Conservation (phyloP, 2,329 filamentous ascomycete species). For the Calycina marina region DNA sequence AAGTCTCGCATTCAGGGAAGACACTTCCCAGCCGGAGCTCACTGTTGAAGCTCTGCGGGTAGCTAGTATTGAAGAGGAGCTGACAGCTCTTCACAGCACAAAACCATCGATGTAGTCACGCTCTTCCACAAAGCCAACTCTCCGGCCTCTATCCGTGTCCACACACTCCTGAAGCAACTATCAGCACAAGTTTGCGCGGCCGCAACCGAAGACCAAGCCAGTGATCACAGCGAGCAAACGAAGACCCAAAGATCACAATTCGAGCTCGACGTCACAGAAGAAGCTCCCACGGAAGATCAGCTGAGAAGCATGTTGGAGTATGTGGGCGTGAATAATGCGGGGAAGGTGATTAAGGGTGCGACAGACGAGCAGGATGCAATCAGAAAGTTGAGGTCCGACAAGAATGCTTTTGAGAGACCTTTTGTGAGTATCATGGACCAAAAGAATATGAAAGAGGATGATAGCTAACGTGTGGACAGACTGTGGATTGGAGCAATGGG, state of each 20-base stretch:
- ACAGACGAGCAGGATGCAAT: constrained; percentile 62
- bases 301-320: constrained; percentile 75
- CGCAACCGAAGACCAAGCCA: constrained; percentile 62
- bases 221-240: constrained; percentile 46
- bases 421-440: constrained; percentile 41
- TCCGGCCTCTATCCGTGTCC: constrained; percentile 57
- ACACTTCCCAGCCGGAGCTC: too few species aligned
- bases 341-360: constrained; percentile 62
- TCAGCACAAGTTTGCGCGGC: constrained; percentile 53
- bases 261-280: constrained; percentile 73
- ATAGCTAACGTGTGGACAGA: constrained; percentile 25
- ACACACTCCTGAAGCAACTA: constrained; percentile 66
- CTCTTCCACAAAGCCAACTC: constrained; percentile 81
- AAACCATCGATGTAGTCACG: constrained; percentile 80
- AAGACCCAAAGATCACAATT: constrained; percentile 47
- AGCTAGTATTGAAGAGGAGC: too few species aligned
- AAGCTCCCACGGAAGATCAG: constrained; percentile 67
- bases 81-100: constrained; percentile 53
- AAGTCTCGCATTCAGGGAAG: too few species aligned
- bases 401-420: constrained; percentile 56
- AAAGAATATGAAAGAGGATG: background rate
- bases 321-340: constrained; percentile 45
- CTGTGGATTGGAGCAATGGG: constrained; percentile 91
- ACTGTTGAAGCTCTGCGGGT: too few species aligned
- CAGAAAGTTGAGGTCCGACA: constrained; percentile 58